Conservation (phyloP, 805 yeast species). For the Nakazawaea pomicola region DNA sequence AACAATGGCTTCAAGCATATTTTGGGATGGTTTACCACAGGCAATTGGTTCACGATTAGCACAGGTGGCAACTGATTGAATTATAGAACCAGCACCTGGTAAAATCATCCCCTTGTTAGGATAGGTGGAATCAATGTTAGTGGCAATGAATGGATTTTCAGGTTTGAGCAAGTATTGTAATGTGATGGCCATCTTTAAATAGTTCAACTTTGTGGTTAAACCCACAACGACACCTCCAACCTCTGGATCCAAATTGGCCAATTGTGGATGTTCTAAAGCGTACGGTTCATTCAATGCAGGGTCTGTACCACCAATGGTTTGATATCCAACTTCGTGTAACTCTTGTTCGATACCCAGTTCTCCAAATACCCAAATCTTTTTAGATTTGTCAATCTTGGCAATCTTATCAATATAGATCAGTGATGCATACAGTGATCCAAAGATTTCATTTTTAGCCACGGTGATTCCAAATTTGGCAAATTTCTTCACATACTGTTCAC, state of each 20-base stretch:
- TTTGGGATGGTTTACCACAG: constrained; percentile 88
- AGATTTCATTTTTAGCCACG: constrained; percentile 59
- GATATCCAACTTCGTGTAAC: constrained; percentile 66
- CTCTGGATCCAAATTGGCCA: constrained; percentile 51
- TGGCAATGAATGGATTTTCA: constrained; percentile 74
- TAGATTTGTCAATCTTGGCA: constrained; percentile 62
- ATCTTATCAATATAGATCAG: constrained; percentile 82
- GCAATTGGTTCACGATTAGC: constrained; percentile 82
- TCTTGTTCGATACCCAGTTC: constrained; percentile 84
- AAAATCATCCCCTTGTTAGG: constrained; percentile 82
- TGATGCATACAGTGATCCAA: constrained; percentile 89
- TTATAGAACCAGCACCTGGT: constrained; percentile 94
- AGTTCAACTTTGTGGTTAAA: constrained; percentile 69
- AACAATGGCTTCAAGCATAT: constrained; percentile 86
- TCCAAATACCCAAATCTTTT: constrained; percentile 87
- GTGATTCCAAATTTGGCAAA: constrained; percentile 57
- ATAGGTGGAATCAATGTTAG: constrained; percentile 92
- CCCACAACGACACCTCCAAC: constrained; percentile 94
- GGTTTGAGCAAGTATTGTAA: constrained; percentile 72
- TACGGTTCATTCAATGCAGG: constrained; percentile 50
- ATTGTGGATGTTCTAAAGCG: constrained; percentile 49
- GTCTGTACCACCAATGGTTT: constrained; percentile 80
- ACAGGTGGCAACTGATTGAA: constrained; percentile 69
- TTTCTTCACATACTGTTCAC: constrained; percentile 70
- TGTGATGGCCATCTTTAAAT: constrained; percentile 75